Evolutionary conservation across 2,329 filamentous ascomycete species (phyloP), one percentile per base, ranked within the genome.

Genomic region (Westerdykella aurantiaca): DNA sequence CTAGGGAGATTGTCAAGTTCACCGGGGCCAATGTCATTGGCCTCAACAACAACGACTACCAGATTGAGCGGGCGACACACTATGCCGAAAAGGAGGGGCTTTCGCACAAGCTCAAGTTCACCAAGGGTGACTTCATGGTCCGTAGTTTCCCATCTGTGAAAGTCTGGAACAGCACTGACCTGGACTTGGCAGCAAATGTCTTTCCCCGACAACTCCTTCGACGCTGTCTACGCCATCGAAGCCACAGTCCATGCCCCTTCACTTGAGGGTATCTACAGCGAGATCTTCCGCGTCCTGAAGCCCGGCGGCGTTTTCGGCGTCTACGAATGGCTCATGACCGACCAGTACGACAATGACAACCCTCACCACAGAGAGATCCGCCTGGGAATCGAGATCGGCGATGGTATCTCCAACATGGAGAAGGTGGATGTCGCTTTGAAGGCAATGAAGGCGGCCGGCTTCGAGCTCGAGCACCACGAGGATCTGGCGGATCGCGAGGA

Each of bases 321-420:
- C 41, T 98, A 97, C 72, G 93, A 98, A 72, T 97, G 93, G 93
- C 77, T 97, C 63, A 97, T 98, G 93, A 97, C 90, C 6, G 90
- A 96, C 51, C 75, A 83, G 18, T 98, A 96, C 71, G 86, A 97
- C 73, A 91, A 95, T 66, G 77, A 85, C 48, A 89, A 96, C 76
- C 69, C 87, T 1, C 77, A 82, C 60, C 93, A 97, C 74, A 86
- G 89, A 55, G 81, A 87, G 66, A 93, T 97, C 63, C 87, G 93
- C 52, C 82, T 96, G 14, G 90, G 86, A 52, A 98, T 98, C 53
- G 93, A 98, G 76, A 83, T 88, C 66, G 93, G 93, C 61, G 85
- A 97, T 63, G 93, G 93, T 56, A 97, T 98, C 67, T 89, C 88
- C 61, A 96, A 96, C 75, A 96, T 98, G 90, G 88, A 93, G 70